Evolutionary conservation across 2,329 filamentous ascomycete genomes (phyloP), one percentile per base, ranked within the genome.

Genomic region (Blastomyces parvus): DNA sequence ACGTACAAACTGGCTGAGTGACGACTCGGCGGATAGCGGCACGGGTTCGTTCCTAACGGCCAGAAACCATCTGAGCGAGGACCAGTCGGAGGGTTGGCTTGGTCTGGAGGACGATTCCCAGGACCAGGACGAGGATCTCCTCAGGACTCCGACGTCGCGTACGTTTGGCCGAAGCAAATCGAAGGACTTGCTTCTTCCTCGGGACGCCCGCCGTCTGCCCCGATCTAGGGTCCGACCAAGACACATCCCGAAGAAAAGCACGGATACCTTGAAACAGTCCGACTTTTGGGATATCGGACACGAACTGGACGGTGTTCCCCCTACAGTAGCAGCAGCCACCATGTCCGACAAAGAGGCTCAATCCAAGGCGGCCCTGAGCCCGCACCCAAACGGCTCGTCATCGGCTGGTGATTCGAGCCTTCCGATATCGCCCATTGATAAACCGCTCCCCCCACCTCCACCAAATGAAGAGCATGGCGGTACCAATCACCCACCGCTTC

Each of bases 1-100:
- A 73, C 84, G 85, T 67, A 86, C 85, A 65, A 88, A 91, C 75
- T 96, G 91, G 91, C 82, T 91, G 68, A 95, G 90, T 73, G 90
- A 95, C 82, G 84, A 86, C 66, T 83, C 84, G 30, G 84, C 84
- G 72, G 84, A 84, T 70, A 91, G 88, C 73, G 88, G 90, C 80
- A 84, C 84, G 79, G 89, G 86, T 82, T 89, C 87, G 19, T 78
- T 76, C 63, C 71, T 76, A 38, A 78, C 76, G 3, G 76, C 76
- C 13, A 70, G 71, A 38, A 77, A 78, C 60, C 70, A 77, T 52
- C 73, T 77, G 52, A 73, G 72, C 27, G 76, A 78, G 70, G 76
- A 77, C 64, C 68, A 69, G 36, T 77, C 75, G 6, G 76, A 78
- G 72, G 76, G 76, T 64, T 78, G 76, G 76, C 72, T 78, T 62